Base-by-base conservation (phyloP, 495 filamentous ascomycete species). In the Neurospora sp. region DNA sequence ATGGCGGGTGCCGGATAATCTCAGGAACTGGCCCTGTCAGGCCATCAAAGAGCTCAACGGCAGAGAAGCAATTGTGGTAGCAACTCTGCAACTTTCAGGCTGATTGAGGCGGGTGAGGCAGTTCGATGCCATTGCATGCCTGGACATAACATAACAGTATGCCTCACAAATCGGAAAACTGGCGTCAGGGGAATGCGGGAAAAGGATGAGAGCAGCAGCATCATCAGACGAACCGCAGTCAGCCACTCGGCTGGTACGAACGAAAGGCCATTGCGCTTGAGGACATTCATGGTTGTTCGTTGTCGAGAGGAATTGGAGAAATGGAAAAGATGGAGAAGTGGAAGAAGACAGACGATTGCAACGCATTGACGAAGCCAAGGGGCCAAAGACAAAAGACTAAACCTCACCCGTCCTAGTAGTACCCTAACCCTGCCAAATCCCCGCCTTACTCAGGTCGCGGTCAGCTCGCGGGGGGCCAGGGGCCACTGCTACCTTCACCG, bases 1-100 rank as follows among this genome's bases (percentile, higher is more conserved):
- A 74, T 74, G 59, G 69, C 72, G 72, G 69, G 72, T 35, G 31
- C 23, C 72, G 72, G 72, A 62, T 74, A 74, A 74, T 71, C 39
- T 41, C 46, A 5, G 1, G 23, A 35, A 8, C 1, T 35, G 27
- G 54, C 20, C 12, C 2, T 31, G 12, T 62, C 23, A 23, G 12
- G 23, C 27, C 27, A 16, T 66, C 54, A 10, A 16, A 0, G 3
- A 1, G 54, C 14, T 35, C 54, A 35, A 9, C 27, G n/a, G n/a
- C 23, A 16, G 14, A 18, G 6, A 66, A 66, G 27, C 54, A 66
- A 35, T 16, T 62, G 5, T 7, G 23, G 12, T 16, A 31, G 23
- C 23, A 62, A 27, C 27, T 37, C 27, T 66, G 54, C 54, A 66
- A 59, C 54, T 66, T 54, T 35, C 54, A 66, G 54, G 54, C 54